Base-by-base conservation (phyloP, 106 monocot genomes). In the Apostasia shenzhenica region DNA sequence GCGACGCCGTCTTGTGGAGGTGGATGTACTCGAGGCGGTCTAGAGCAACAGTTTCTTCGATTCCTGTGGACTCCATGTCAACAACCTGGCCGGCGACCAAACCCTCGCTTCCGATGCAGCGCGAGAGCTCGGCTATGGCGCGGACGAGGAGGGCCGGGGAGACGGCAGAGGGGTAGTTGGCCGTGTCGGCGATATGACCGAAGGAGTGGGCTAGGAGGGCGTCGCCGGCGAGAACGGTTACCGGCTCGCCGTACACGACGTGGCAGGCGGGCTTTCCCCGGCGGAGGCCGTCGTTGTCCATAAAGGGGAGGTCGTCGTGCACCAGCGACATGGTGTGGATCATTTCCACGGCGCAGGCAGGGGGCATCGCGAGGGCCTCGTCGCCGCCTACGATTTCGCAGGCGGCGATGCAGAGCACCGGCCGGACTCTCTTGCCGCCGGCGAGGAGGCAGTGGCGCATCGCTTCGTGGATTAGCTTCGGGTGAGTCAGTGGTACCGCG, bases 1-100 rank as follows among this genome's bases (percentile, higher is more conserved):
- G 74, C 5, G 81, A 76, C n/a, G 94, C 94, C 1, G 94, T 94
- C 72, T 94, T 94, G 75, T 90, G 90, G 51, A 84, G 58, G 69
- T 94, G 94, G 49, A 94, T 94, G 71, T 48, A 89, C 63, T 89
- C 88, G 8, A 89, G 82, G 8, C 45, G 63, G 5, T 81, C 76
- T 6, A 81, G 40, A 40, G 45, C 44, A 10, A 81, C 54, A 2
- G 70, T 49, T 8, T 38, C 40, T 0, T 1, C 48, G 13, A 67
- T 5, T 1, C 78, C 82, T 13, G 74, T 68, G 37, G 61, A 61
- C 37, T 70, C 74, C 14, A 84, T 37, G 56, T 78, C 83, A 11
- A 72, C 78, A 4, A 78, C 69, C 50, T 80, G 83, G 13, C 84
- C 84, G 8, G 76, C 82, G 47, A 82, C 82, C 41, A 85, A 54